Base-by-base conservation (phyloP, 2,329 filamentous ascomycete genomes). In the Apiospora arundinis region DNA sequence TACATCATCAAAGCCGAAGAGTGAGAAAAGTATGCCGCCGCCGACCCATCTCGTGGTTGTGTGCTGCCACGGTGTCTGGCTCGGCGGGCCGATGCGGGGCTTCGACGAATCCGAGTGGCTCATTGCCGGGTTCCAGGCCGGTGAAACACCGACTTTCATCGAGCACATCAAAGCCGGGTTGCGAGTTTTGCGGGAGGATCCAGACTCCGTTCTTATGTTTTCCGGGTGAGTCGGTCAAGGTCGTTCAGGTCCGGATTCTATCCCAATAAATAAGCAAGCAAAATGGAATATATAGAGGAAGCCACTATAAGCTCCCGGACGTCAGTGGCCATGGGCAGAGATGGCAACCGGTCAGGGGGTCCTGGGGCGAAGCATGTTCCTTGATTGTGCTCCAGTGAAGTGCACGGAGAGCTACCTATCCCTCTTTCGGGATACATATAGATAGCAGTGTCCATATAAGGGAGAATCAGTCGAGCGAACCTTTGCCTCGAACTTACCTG, bases 11-110 rank as follows among this genome's bases (percentile, higher is more conserved):
- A 40, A n/a, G 6, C 4, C 56, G 32, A 9, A 16, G 52, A 37
- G 14, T 9, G 28, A 63, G 6, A n/a, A 16, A 46, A 42, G 21
- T 21, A 69, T 69, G 67, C 28, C 46, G 0, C 82, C 83, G 40
- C 82, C 83, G 40, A 81, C 81, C 6, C 87, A 93, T 74, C 86
- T 97, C 14, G 89, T 97, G 69, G 83, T 97, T 67, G 92, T 97
- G 68, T 96, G 94, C 84, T 95, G 94, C 80, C 94, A 97, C 82
- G 93, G 90, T 40, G 93, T 95, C 71, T 97, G 92, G 86, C 82
- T 85, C 18, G 91, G 91, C 37, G 90, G 90, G 0, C 83, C 85
- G 2, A 81, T 82, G 1, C 80, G 81, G 1, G 90, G 90, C 45
- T 73, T 78, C 25, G 82, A 87, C 72, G 90, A 92, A 77, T 73